A percentile compares a stretch with the other conserved stretches of the same genome.
These are phyloP conservation scores for Leccinum longicurvipes DNA, from an alignment of 768 basidiomycete species.

Conservation along the genomic window DNA sequence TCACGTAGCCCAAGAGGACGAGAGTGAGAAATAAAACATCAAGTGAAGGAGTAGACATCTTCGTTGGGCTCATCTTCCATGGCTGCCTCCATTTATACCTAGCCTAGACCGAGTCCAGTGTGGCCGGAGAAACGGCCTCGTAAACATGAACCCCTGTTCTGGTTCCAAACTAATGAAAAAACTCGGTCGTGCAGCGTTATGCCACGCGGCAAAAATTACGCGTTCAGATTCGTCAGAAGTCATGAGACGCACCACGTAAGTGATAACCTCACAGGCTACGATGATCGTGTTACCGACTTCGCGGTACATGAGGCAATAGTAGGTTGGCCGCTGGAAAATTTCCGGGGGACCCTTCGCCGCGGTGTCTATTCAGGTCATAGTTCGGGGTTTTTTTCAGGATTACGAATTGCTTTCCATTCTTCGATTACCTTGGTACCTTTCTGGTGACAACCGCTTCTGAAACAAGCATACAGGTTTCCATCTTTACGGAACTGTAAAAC, in stretches of 20 bases:
- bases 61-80: not conserved
- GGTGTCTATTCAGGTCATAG: slow-evolving; percentile 22
- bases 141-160: slow-evolving; percentile 11
- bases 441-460: slow-evolving; percentile 5
- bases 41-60: slow-evolving; percentile 10
- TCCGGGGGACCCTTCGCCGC: slow-evolving; percentile 20
- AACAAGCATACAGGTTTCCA: slow-evolving; percentile 14
- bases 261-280: slow-evolving; percentile 17
- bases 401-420: slow-evolving; percentile 17
- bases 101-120: not conserved
- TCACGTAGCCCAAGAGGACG: slow-evolving; percentile 9
- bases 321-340: slow-evolving; percentile 9
- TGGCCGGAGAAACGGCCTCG: slow-evolving; percentile 3
- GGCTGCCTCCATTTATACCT: slow-evolving; percentile 16
- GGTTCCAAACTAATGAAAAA: not conserved
- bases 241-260: slow-evolving; percentile 24
- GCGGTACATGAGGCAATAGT: slow-evolving; percentile 5
- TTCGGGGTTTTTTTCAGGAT: slow-evolving; percentile 13
- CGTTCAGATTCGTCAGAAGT: slow-evolving; percentile 9
- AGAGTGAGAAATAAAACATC: slow-evolving; percentile 8
- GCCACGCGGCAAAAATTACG: slow-evolving; percentile 11
- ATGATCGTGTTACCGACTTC: slow-evolving; percentile 18
- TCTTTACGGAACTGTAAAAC: slow-evolving; percentile 1
- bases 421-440: slow-evolving; percentile 17
- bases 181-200: not conserved